Evolutionary conservation across 805 yeast species (phyloP).

Genomic region (Ascoidea asiatica): DNA sequence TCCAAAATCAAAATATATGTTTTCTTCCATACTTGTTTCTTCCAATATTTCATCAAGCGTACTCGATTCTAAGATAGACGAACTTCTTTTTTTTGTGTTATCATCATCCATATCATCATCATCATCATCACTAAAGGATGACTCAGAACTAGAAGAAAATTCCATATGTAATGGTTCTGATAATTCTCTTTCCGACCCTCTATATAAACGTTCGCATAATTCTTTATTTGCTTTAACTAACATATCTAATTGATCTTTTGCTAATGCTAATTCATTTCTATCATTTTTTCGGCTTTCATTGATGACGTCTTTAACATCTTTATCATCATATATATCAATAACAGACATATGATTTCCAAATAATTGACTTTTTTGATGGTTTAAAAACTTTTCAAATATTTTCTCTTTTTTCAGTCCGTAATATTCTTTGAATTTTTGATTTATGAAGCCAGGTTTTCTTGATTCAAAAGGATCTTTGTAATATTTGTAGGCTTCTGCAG

Average conservation of each 20-base stretch:
- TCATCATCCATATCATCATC: background rate
- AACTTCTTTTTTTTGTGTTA: no score
- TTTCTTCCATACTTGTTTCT: background rate
- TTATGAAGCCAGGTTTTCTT: slow-evolving; percentile 5
- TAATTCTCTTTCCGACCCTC: background rate
- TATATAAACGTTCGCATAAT: background rate
- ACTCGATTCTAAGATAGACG: no score
- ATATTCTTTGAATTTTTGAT: slow-evolving; percentile 3
- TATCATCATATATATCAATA: background rate
- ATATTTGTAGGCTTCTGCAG: background rate
- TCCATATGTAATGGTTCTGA: background rate
- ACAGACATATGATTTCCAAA: no score
- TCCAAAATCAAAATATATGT: background rate
- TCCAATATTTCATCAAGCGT: background rate
- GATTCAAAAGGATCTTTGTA: slow-evolving; percentile 7
- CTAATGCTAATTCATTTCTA: background rate
- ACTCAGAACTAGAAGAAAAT: no score
- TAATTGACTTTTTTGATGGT: background rate
- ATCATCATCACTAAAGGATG: background rate
- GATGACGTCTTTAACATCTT: background rate
- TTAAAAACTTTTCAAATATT: background rate
- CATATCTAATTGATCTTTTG: background rate
- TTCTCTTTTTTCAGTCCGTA: background rate
- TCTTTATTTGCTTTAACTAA: background rate
- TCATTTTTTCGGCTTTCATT: background rate